phyloP scores from a whole-genome alignment of 2,329 filamentous ascomycete species.

The Xylariaceae sp. region DNA sequence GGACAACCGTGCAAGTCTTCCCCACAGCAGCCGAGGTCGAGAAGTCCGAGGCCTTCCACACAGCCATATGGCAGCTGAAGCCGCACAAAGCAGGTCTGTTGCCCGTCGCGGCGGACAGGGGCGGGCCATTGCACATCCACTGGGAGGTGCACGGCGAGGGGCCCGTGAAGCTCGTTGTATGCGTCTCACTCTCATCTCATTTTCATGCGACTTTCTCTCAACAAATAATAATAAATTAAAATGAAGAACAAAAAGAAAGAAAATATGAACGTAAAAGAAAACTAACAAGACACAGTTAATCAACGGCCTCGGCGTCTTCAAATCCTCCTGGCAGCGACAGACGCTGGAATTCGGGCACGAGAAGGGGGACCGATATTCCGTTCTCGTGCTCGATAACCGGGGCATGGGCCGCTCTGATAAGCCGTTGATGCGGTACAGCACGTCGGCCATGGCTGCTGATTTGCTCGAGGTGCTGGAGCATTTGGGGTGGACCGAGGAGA shows the following conservation, averaged over 20 bases:
- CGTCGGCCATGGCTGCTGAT: constrained; percentile 79
- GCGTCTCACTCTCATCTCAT: constrained; percentile 27
- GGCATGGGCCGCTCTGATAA: constrained; percentile 78
- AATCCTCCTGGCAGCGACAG: constrained; percentile 74
- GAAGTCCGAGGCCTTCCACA: constrained; percentile 59
- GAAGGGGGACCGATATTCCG: constrained; percentile 60
- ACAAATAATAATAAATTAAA: too few species aligned
- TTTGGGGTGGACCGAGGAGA: constrained; percentile 58
- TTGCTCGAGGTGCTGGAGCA: constrained; percentile 59
- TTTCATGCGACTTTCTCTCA: too few species aligned
- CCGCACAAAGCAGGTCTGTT: constrained; percentile 57
- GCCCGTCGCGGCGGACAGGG: constrained; percentile 61
- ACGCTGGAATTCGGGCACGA: constrained; percentile 76
- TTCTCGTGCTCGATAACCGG: constrained; percentile 76
- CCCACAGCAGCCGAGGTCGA: constrained; percentile 28
- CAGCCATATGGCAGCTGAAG: constrained; percentile 63
- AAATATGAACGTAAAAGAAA: background rate
- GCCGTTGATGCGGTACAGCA: constrained; percentile 72
- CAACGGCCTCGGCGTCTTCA: constrained; percentile 69
- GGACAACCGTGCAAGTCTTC: constrained; percentile 14
- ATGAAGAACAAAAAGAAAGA: too few species aligned
- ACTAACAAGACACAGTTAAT: constrained; percentile 52
- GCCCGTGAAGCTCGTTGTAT: constrained; percentile 65
- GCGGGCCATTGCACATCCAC: constrained; percentile 69
- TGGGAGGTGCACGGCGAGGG: constrained; percentile 79